Evolutionary conservation across 179 eudicot genomes (phyloP).

Genomic region (Drosera spatulata): DNA sequence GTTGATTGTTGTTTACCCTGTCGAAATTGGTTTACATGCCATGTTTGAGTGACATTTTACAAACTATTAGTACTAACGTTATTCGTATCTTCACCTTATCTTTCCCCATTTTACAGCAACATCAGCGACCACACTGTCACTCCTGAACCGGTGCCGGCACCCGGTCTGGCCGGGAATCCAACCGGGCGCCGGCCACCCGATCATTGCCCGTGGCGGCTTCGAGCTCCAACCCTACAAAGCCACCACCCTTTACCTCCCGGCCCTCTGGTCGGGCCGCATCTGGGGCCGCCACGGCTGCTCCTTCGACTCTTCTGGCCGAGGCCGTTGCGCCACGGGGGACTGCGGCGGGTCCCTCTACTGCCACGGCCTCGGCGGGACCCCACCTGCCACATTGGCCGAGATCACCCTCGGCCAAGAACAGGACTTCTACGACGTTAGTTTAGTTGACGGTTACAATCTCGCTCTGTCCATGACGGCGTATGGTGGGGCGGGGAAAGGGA

Average conservation of each 20-base stretch:
- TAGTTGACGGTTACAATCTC: slow-evolving; percentile 91
- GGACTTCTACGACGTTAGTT: slow-evolving; percentile 90
- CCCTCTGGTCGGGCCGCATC: slow-evolving; percentile 80
- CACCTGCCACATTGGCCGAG: slow-evolving; percentile 92
- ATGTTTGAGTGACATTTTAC: too few relatives aligned
- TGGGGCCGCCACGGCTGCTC: slow-evolving; percentile 93
- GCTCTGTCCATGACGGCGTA: slow-evolving; percentile 66
- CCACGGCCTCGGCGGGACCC: slow-evolving; percentile 79
- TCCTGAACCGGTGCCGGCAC: slow-evolving; percentile 63
- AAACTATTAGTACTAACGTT: not conserved
- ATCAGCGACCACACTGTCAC: slow-evolving; percentile 51
- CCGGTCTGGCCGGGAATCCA: slow-evolving; percentile 95
- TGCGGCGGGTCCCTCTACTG: slow-evolving; percentile 78
- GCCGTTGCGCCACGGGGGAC: slow-evolving; percentile 88
- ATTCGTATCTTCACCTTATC: not conserved
- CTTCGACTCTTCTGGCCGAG: slow-evolving; percentile 56
- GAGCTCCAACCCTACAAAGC: slow-evolving; percentile 43
- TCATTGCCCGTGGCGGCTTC: slow-evolving; percentile 82
- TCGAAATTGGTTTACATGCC: too few relatives aligned
- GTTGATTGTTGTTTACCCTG: too few relatives aligned
- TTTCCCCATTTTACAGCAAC: slow-evolving; percentile 1
- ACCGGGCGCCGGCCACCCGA: slow-evolving; percentile 62
- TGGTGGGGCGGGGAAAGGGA: slow-evolving; percentile 38
- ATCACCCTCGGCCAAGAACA: slow-evolving; percentile 69
- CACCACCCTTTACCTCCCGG: slow-evolving; percentile 45